Base-by-base conservation (phyloP, 805 yeast genomes). In the Blastobotrys mokoenaii region DNA sequence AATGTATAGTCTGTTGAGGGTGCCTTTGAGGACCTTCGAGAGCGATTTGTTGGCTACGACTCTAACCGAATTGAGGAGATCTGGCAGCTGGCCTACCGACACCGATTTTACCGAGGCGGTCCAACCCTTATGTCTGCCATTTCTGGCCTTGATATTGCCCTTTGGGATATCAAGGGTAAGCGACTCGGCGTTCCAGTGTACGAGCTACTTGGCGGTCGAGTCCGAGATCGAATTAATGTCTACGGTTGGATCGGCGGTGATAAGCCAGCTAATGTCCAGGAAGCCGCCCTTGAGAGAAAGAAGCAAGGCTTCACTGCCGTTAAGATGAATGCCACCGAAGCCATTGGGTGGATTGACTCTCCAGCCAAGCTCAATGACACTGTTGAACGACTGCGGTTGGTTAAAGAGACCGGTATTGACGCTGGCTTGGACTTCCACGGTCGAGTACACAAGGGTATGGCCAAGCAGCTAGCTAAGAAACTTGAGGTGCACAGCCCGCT, bases 201-300 rank as follows among this genome's bases (percentile, higher is more conserved):
- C 41, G 56, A 59, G 42, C 51, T 60, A 25, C 49, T 60, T 6
- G 64, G 64, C 27, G 64, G 64, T 16, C 55, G 50, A 41, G 62
- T 60, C 7, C 53, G 64, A 36, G 60, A 60, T 18, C 44, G 50
- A 27, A 52, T 60, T 18, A 45, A 45, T 10, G 64, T 60, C 15
- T 60, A 60, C 40, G 61, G 61, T 14, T 60, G 64, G 64, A 60
- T 60, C 46, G 64, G 64, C 9, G 64, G 64, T 15, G 60, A 56
- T 50, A 51, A 55, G 8, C 60, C 60, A 2, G 38, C 54, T 20
- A 56, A 58, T 43, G 64, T 60, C 18, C 49, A 40, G 17, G 41
- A 35, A 18, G 58, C 53, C n/a, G 64, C 64, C 40, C 42, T 46
- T 35, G 61, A 46, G 16, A 50, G 64, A 14, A 57, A 55, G 43